phyloP scores from a whole-genome alignment of 306 rosid species.

The Lotus japonicus region DNA sequence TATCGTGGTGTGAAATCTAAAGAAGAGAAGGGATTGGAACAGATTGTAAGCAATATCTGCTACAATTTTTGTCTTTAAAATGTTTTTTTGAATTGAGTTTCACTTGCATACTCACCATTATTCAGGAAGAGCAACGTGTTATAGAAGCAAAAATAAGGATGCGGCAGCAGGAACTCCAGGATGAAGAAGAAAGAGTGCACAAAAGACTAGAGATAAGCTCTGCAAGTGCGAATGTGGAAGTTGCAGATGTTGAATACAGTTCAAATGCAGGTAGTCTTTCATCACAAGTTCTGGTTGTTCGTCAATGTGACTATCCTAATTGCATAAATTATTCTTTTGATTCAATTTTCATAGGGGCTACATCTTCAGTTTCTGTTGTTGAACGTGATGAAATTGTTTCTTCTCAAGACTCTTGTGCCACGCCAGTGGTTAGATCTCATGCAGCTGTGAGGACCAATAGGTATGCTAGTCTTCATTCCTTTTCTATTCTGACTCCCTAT shows the following conservation, averaged over 20 bases:
- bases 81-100: conserved; percentile 10
- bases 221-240: conserved; percentile 38
- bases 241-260: conserved; percentile 45
- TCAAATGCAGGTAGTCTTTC: conserved; percentile 57
- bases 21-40: conserved; percentile 92
- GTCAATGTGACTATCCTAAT: not conserved
- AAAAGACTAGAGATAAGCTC: conserved; percentile 61
- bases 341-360: conserved; percentile 33
- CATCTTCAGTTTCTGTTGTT: conserved; percentile 49
- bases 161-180: conserved; percentile 78
- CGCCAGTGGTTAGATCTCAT: conserved; percentile 40
- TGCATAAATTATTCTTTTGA: conserved; percentile 14
- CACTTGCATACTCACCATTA: conserved; percentile 11
- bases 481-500: not conserved
- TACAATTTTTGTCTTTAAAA: conserved; percentile 11
- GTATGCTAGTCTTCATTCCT: conserved; percentile 33
- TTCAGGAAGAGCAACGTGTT: conserved; percentile 96
- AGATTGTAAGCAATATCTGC: conserved; percentile 58
- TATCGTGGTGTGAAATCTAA: conserved; percentile 91
- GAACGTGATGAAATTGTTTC: conserved; percentile 67
- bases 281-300: not conserved
- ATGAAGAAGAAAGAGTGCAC: conserved; percentile 86
- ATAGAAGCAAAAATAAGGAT: conserved; percentile 98
- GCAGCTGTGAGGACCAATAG: conserved; percentile 54
- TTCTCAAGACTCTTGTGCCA: conserved; percentile 58